Evolutionary conservation across 805 yeast genomes (phyloP), one percentile per base, ranked within the genome.

Genomic region (Kazachstania kunashirensis): DNA sequence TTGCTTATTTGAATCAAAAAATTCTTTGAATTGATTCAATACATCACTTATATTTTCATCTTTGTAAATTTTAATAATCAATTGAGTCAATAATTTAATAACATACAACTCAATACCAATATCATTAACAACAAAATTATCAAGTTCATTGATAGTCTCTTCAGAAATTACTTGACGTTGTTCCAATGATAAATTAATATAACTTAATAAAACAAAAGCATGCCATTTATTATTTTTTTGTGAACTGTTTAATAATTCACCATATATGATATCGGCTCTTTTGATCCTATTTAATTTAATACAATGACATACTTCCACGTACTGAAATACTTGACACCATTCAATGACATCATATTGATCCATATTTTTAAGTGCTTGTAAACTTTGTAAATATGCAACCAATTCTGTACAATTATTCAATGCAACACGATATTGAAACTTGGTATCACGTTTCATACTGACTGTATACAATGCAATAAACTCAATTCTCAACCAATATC

Each of bases 21-120:
- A 46, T 8, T 26, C 15, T 33, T 55, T 53, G 33, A 57, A 51
- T 28, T 50, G 49, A 28, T 49, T 41, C 18, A 57, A 36, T 19
- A 43, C 45, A 11, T 38, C 32, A 1, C 57, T 50, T 5, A 57
- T 53, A 29, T 57, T 57, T 18, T 38, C 46, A 39, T 57, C 62
- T 20, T 38, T 42, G 24, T 49, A 41, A 5, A 57, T 49, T 28
- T 40, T 38, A 12, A 47, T 34, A 4, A 45, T 37, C 24, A 56
- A 40, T 30, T 47, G 49, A 18, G 49, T 34, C 5, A 56, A 26
- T 12, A 50, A 35, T 31, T 48, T 51, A 61, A 61, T 56, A 13
- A 49, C 43, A 21, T 41, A 41, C 20, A 52, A 39, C 16, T 37
- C 37, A 12, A 47, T 37, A 14, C 19, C 19, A 11, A 19, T 4